These are phyloP conservation scores for Phlebiopsis gigantea DNA, from an alignment of 768 basidiomycete genomes.

Conservation along the genomic window DNA sequence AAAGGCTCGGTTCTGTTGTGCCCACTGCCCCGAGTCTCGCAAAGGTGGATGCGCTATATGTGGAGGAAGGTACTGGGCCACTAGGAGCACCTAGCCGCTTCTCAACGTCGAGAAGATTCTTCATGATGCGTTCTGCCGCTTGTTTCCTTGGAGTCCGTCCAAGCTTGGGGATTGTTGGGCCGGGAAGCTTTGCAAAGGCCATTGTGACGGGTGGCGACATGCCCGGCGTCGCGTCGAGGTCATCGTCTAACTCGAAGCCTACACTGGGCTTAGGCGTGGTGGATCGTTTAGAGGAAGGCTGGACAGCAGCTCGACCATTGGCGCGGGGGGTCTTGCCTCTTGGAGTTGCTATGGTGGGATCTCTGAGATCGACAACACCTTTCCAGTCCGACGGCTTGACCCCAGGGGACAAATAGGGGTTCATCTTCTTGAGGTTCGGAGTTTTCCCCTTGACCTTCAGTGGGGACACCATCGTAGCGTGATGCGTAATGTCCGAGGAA, in stretches of 20 bases:
- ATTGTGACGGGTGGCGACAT: slow-evolving; percentile 53
- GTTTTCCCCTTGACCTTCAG: slow-evolving; percentile 55
- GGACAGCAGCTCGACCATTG: background rate
- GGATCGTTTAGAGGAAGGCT: slow-evolving; percentile 7
- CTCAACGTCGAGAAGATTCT: slow-evolving; percentile 44
- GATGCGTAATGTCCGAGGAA: slow-evolving; percentile 8
- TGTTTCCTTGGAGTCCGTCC: slow-evolving; percentile 68
- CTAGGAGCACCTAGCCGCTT: slow-evolving; percentile 12
- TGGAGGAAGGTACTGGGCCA: background rate
- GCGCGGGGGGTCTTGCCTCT: slow-evolving; percentile 16
- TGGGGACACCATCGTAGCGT: slow-evolving; percentile 36
- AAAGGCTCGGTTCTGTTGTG: slow-evolving; percentile 52
- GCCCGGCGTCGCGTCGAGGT: slow-evolving; percentile 33
- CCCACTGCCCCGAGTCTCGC: slow-evolving; percentile 14
- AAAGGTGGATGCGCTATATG: slow-evolving; percentile 8
- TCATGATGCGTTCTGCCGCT: slow-evolving; percentile 64
- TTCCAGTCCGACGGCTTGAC: slow-evolving; percentile 54
- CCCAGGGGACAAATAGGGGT: slow-evolving; percentile 56
- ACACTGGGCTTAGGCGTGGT: slow-evolving; percentile 10
- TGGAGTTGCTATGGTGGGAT: slow-evolving; percentile 46
- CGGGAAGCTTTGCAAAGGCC: slow-evolving; percentile 40
- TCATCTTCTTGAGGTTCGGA: slow-evolving; percentile 47
- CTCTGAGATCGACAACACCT: slow-evolving; percentile 68
- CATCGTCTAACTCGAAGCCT: slow-evolving; percentile 24
- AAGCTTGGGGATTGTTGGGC: slow-evolving; percentile 24